Conservation (phyloP, 2,329 filamentous ascomycete species). For the Moelleriella libera region DNA sequence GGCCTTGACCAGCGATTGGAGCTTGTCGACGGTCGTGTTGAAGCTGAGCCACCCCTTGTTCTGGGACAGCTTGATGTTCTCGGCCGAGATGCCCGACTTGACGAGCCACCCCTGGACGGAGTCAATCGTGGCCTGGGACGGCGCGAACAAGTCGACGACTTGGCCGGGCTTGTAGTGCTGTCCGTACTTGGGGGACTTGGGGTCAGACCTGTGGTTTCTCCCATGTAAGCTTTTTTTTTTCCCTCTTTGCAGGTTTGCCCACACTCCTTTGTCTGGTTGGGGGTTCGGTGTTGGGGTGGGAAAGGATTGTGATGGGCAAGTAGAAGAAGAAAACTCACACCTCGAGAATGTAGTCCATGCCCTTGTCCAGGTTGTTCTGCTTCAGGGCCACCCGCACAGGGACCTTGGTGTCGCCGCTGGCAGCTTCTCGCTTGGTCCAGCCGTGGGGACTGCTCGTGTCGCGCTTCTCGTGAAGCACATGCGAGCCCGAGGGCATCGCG, state of each 20-base stretch:
- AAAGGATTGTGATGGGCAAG: not conserved
- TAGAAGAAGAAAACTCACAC: constrained; percentile 13
- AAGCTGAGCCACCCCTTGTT: constrained; percentile 40
- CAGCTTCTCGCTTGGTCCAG: constrained; percentile 12
- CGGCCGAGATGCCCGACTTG: constrained; percentile 30
- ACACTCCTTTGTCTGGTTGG: too few relatives aligned
- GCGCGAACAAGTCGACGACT: constrained; percentile 27
- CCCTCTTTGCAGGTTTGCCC: too few relatives aligned
- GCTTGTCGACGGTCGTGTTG: constrained; percentile 36
- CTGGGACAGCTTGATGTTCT: constrained; percentile 32
- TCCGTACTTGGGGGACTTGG: constrained; percentile 28
- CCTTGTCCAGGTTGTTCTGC: constrained; percentile 30
- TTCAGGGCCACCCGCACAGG: constrained; percentile 28
- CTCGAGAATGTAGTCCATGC: constrained; percentile 26
- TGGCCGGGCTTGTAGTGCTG: constrained; percentile 30
- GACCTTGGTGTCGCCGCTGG: constrained; percentile 9
- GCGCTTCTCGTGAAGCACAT: constrained; percentile 20
- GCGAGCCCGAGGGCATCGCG: constrained; percentile 6
- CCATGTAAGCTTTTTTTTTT: too few relatives aligned
- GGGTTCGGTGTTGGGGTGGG: too few relatives aligned
- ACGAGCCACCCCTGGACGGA: constrained; percentile 39
- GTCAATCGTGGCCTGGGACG: constrained; percentile 27
- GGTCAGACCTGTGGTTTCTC: constrained; percentile 17
- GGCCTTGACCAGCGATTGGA: constrained; percentile 36
- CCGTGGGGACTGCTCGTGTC: constrained; percentile 4